Base-by-base conservation (phyloP, 352 stramenopile species). In the Globisporangium rhizosaccharum region DNA sequence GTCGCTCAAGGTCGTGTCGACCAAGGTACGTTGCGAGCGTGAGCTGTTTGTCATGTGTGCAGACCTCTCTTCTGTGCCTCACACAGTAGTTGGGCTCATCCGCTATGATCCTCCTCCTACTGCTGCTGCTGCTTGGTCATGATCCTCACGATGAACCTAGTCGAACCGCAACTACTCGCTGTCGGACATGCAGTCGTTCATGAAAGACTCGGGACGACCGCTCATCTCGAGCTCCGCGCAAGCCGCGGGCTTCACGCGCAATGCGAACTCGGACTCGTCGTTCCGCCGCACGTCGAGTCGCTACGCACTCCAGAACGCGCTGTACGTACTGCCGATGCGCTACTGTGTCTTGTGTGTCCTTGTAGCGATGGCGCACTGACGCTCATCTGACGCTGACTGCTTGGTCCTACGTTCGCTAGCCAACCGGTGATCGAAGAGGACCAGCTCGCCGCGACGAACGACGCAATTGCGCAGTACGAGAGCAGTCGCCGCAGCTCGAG, bases 81-180 rank as follows among this genome's bases (percentile, higher is more conserved):
- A 54, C 49, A 1, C 56, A 15, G 46, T 25, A 11, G 15, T 20
- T 14, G 14, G 45, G 23, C 37, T 62, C n/a, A 10, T 0, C 18
- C 47, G 6, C 9, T 62, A 20, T n/a, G 41, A 61, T 57, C 20
- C 61, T 30, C 2, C 28, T 30, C 28, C 28, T n/a, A n/a, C n/a
- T n/a, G n/a, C n/a, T n/a, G n/a, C n/a, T n/a, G n/a, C n/a, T n/a
- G n/a, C n/a, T n/a, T n/a, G n/a, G n/a, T n/a, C n/a, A n/a, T n/a
- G n/a, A n/a, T n/a, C n/a, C n/a, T n/a, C 28, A 5, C 28, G 28
- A 30, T 5, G 28, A n/a, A 3, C 33, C 5, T 52, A 94, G 84
- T 90, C 75, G 10, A 90, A 90, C 47, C 77, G 82, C 18, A 88
- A 91, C 53, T 90, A 92, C 54, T 94, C 84, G 4, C 61, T 92